Base-by-base conservation (phyloP, 106 monocot genomes). In the Dendrobium nobile region DNA sequence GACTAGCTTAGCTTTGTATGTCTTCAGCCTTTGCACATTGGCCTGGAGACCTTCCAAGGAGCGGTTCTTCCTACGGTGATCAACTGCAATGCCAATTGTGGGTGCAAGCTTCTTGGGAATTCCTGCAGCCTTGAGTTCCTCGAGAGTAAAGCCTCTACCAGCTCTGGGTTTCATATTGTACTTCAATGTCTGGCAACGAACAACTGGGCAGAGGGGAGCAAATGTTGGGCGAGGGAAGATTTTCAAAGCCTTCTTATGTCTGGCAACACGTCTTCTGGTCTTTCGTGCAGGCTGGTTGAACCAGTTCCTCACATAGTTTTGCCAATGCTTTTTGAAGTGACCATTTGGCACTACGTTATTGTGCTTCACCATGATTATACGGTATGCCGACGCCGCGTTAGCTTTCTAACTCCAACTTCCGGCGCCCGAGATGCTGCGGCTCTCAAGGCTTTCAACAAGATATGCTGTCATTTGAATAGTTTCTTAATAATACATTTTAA, bases 91-190 rank as follows among this genome's bases (percentile, higher is more conserved):
- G 26, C 91, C 91, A 67, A 91, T 87, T 28, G 91, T 91, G 37
- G 87, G 87, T 9, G 88, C 88, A 65, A 81, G 75, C 77, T 91
- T 91, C 72, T 85, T 88, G 5, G 85, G 86, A 47, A 91, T 89
- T 1, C 88, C 88, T 16, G 88, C 91, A 18, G 79, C 72, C 85
- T 91, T 91, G 54, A 91, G 87, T 56, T 91, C 88, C 67, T 91
- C 91, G 47, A 91, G 86, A 5, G 82, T 79, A 67, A 91, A 91
- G 9, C 91, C n/a, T n/a, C n/a, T n/a, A n/a, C n/a, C n/a, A n/a
- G n/a, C n/a, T n/a, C n/a, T n/a, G n/a, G n/a, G n/a, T n/a, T 88
- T 91, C 91, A 91, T 91, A 27, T 91, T 88, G 74, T 91, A 91
- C 67, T 88, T 88, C 0, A 81, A 80, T 3, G 88, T 91, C 61